Evolutionary conservation across 208 protist species (phyloP).

Genomic region (Acanthamoeba lenticulata): DNA sequence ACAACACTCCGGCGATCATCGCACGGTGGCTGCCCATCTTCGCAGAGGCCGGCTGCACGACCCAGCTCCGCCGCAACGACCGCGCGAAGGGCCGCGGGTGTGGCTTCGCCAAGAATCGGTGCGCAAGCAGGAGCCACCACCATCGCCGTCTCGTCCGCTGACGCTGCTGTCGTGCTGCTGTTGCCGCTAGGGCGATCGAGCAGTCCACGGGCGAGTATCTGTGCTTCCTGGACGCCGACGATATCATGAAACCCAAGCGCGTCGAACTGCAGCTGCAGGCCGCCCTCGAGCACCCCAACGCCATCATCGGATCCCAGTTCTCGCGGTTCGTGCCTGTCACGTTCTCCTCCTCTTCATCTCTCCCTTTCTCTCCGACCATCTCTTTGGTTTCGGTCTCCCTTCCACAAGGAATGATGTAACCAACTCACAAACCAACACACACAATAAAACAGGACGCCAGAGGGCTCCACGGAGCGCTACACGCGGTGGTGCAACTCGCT

Average conservation of each 20-base stretch:
- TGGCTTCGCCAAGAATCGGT: constrained; percentile 61
- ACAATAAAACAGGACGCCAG: not conserved
- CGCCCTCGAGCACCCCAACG: not conserved
- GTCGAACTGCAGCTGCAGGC: constrained; percentile 46
- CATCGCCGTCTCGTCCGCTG: no score
- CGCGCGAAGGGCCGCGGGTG: not conserved
- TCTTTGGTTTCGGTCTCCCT: no score
- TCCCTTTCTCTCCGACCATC: no score
- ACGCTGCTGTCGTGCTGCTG: not conserved
- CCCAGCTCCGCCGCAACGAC: constrained; percentile 33
- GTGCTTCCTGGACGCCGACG: constrained; percentile 63
- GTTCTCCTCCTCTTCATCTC: not conserved
- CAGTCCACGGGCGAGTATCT: constrained; percentile 57
- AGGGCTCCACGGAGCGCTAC: constrained; percentile 66
- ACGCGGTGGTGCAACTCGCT: constrained; percentile 62
- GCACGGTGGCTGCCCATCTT: constrained; percentile 31
- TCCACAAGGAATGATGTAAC: not conserved
- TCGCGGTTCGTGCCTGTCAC: not conserved
- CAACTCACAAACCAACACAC: not conserved
- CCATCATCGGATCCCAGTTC: constrained; percentile 64
- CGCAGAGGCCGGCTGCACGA: not conserved
- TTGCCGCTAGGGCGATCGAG: constrained; percentile 29
- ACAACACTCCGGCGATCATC: constrained; percentile 47
- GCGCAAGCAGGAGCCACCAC: not conserved
- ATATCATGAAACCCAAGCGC: constrained; percentile 63